Base-by-base conservation (phyloP, 2,329 filamentous ascomycete genomes). In the Ceratocystis variospora region DNA sequence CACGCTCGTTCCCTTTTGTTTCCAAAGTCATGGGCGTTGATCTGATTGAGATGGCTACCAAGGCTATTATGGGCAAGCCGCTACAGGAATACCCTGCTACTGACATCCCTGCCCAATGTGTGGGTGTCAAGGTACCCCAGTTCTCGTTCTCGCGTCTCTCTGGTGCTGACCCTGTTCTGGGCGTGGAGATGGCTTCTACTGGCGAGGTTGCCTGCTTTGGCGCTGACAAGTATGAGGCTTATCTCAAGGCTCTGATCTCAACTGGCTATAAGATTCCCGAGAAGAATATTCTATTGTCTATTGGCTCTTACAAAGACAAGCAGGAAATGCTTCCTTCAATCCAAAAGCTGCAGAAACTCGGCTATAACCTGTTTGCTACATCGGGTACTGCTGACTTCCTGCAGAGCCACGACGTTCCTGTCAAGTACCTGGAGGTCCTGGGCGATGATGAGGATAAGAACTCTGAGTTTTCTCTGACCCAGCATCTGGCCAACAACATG, bases 21-120 rank as follows among this genome's bases (percentile, higher is more conserved):
- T 96, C 92, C 70, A 99, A 99, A 81, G 90, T 96, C 71, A 97
- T 96, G 90, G 92, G 92, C 63, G 89, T 96, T 64, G 93, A 99
- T 74, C 81, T 99, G 69, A 96, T 99, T 70, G 93, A 96, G 79
- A 91, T 99, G 90, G 94, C 94, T 33, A 97, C 94, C 71, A 96
- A 95, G 80, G 93, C 93, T 17, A 97, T 97, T 77, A 90, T 94
- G 78, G 88, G 87, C 59, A 80, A 90, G 72, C 89, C 90, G 2
- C 86, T 97, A 70, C 78, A 83, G 66, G 88, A 87, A 71, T 97
- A 97, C 73, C 93, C 94, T 61, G 81, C 86, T 6, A 83, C 87
- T 68, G 86, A 83, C 67, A 83, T 96, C 62, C 83, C 88, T 3
- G 81, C 87, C 12, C 84, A 94, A 74, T 93, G 90, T 70, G 93